phyloP scores from a whole-genome alignment of 345 rosid species.

The Excoecaria cochinchinensis region DNA sequence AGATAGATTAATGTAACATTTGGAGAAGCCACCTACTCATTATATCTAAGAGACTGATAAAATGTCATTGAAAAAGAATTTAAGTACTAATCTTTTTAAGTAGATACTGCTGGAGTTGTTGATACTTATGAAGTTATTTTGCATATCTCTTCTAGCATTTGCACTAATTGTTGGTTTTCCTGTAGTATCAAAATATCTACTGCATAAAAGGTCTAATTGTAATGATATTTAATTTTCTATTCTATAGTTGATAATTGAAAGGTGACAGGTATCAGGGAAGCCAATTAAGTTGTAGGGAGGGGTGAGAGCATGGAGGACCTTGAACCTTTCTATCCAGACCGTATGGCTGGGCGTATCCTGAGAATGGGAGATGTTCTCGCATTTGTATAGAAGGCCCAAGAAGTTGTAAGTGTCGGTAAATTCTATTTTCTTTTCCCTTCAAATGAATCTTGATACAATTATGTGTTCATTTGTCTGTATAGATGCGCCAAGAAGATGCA shows the following conservation, averaged over 20 bases:
- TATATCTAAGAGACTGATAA: background rate
- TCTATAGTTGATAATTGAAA: constrained; percentile 15
- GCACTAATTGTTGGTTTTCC: background rate
- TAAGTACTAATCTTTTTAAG: background rate
- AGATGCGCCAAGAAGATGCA: constrained; percentile 99
- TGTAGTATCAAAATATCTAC: background rate
- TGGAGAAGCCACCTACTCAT: background rate
- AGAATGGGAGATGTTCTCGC: constrained; percentile 99
- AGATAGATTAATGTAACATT: background rate
- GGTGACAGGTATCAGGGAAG: constrained; percentile 81
- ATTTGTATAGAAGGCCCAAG: constrained; percentile 95
- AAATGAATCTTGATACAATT: constrained; percentile 11
- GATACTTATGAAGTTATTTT: constrained; percentile 2
- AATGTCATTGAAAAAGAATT: background rate
- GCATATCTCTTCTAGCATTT: background rate
- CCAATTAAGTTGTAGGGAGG: constrained; percentile 97
- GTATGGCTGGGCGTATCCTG: constrained; percentile 96
- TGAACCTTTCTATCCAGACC: constrained; percentile 95
- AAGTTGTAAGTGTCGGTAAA: constrained; percentile 65
- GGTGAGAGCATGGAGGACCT: constrained; percentile 98
- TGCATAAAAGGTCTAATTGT: background rate
- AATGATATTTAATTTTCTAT: background rate
- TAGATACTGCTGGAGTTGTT: background rate
- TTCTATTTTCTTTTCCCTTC: constrained; percentile 12
- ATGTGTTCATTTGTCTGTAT: constrained; percentile 22